Evolutionary conservation across 2,329 filamentous ascomycete species (phyloP).

Genomic region (Exutisphaerella laricina): DNA sequence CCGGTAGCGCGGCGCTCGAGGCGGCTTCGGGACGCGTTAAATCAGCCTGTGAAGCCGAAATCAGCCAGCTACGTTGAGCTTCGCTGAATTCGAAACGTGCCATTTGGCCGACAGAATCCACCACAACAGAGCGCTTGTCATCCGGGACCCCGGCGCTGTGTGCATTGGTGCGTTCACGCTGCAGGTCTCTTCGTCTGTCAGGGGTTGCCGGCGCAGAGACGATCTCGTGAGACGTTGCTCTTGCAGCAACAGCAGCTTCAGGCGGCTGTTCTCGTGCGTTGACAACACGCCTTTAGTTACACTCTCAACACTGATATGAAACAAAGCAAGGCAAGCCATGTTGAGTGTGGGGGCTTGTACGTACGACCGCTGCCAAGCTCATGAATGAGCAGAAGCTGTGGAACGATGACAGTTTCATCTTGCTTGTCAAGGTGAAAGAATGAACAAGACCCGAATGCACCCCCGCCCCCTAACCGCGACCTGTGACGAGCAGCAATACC

Average conservation of each 20-base stretch:
- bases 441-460: too few species aligned
- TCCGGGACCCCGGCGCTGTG: constrained; percentile 14
- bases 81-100: constrained; percentile 6
- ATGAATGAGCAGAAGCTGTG: not conserved
- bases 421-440: not conserved
- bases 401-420: constrained; percentile 2
- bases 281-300: constrained; percentile 2
- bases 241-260: not conserved
- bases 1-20: constrained; percentile 15
- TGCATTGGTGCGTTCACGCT: constrained; percentile 18
- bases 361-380: not conserved
- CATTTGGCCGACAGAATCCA: constrained; percentile 8
- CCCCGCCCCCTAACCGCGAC: too few species aligned
- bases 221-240: constrained; percentile 2
- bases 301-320: not conserved
- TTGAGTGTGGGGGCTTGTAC: not conserved
- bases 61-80: constrained; percentile 12
- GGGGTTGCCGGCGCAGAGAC: constrained; percentile 3
- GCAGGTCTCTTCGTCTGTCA: constrained; percentile 11
- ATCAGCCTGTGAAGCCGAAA: constrained; percentile 15
- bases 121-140: not conserved
- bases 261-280: not conserved
- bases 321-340: constrained; percentile 7
- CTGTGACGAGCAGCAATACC: too few species aligned
- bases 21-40: constrained; percentile 12